Conservation (phyloP, 495 filamentous ascomycete genomes). For the Cudoniella acicularis region DNA sequence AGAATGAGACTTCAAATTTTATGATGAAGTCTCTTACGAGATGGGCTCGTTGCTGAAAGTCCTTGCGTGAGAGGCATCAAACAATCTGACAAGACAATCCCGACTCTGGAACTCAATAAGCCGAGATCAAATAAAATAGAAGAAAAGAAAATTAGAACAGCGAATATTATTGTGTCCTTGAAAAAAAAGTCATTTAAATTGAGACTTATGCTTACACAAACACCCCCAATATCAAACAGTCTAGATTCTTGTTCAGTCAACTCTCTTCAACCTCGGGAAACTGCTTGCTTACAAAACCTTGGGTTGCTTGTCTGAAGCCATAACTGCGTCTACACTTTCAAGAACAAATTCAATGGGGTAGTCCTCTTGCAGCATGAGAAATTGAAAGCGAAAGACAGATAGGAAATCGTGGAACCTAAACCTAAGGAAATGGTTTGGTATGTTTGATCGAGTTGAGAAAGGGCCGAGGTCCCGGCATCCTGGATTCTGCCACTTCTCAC, state of each 20-base stretch:
- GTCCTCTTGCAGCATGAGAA: constrained; percentile 20
- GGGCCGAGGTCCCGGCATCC: not conserved
- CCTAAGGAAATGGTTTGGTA: not conserved
- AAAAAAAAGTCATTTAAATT: not conserved
- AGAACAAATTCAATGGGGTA: constrained; percentile 22
- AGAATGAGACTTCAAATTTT: too few species aligned
- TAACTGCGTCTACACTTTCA: constrained; percentile 30
- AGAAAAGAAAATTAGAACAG: not conserved
- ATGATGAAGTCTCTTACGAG: too few species aligned
- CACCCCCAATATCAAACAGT: constrained; percentile 94
- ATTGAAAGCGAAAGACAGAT: not conserved
- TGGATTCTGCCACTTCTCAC: not conserved
- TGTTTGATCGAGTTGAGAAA: not conserved
- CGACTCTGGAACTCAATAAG: too few species aligned
- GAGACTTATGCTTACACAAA: constrained; percentile 66
- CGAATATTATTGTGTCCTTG: not conserved
- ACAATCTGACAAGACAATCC: too few species aligned
- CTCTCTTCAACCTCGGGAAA: not conserved
- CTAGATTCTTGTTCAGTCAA: constrained; percentile 3
- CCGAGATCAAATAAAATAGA: not conserved
- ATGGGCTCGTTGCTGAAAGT: too few species aligned
- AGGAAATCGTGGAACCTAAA: not conserved
- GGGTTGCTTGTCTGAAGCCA: constrained; percentile 45
- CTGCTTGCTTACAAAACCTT: constrained; percentile 54
- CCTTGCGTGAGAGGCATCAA: too few species aligned